Evolutionary conservation across 345 rosid species (phyloP).

Genomic region (rapeseed (Brassica napus)): Da-Ae NC_063439.1:9578001-9578500

Average conservation of each 20-base stretch:
- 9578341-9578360: slow-evolving; percentile 2
- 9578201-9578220: slow-evolving; percentile 22
- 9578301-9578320: slow-evolving; percentile 24
- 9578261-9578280: slow-evolving; percentile 24
- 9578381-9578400: slow-evolving; percentile 15
- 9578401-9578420: neutral
- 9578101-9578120: too few species aligned
- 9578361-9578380: neutral
- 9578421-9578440: slow-evolving; percentile 1
- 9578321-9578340: neutral
- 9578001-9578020: too few species aligned
- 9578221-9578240: neutral
- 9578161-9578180: neutral
- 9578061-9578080: too few species aligned
- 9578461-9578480: neutral
- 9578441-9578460: slow-evolving; percentile 7
- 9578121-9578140: too few species aligned
- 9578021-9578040: too few species aligned
- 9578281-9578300: slow-evolving; percentile 39
- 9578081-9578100: too few species aligned
- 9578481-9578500: slow-evolving; percentile 17
- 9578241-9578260: neutral
- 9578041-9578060: too few species aligned
- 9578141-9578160: too few species aligned
- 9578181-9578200: slow-evolving; percentile 24